Conservation (phyloP, 2,329 filamentous ascomycete genomes). For the Coleophoma crateriformis region DNA sequence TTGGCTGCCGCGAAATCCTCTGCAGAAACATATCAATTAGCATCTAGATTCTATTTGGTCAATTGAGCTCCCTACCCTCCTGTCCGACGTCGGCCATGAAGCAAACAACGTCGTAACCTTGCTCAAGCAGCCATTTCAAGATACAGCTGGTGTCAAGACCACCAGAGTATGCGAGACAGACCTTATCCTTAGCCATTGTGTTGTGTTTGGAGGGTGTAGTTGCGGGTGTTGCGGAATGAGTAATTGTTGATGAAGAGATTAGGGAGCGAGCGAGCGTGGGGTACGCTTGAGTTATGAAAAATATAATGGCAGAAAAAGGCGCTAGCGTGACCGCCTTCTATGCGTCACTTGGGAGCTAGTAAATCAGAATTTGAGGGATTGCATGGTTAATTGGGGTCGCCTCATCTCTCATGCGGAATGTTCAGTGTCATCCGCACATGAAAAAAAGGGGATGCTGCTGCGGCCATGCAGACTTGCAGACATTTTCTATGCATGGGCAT, state of each 20-base stretch:
- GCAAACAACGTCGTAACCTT: slow-evolving; percentile 41
- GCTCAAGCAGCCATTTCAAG: slow-evolving; percentile 39
- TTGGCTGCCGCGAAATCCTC: slow-evolving; percentile 71
- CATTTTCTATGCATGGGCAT: no score
- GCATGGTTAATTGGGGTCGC: no score
- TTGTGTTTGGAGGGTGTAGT: background rate
- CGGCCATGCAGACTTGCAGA: no score
- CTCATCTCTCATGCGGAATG: no score
- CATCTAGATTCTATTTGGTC: slow-evolving; percentile 6
- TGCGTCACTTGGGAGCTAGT: no score
- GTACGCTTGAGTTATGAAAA: no score
- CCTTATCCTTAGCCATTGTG: slow-evolving; percentile 7
- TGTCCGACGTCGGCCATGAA: slow-evolving; percentile 69
- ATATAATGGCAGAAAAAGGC: no score
- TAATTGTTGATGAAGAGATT: background rate
- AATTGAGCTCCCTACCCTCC: slow-evolving; percentile 32
- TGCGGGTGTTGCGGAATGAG: background rate
- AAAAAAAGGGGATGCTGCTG: no score
- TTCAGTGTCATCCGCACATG: no score
- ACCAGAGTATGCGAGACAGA: slow-evolving; percentile 36
- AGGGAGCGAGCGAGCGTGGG: background rate
- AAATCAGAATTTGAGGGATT: no score
- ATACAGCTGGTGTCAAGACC: slow-evolving; percentile 40
- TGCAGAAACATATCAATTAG: slow-evolving; percentile 13
- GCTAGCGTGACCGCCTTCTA: no score